phyloP scores from a whole-genome alignment of 1,139 yeast genomes.

The Sugiyamaella paludigena region DNA sequence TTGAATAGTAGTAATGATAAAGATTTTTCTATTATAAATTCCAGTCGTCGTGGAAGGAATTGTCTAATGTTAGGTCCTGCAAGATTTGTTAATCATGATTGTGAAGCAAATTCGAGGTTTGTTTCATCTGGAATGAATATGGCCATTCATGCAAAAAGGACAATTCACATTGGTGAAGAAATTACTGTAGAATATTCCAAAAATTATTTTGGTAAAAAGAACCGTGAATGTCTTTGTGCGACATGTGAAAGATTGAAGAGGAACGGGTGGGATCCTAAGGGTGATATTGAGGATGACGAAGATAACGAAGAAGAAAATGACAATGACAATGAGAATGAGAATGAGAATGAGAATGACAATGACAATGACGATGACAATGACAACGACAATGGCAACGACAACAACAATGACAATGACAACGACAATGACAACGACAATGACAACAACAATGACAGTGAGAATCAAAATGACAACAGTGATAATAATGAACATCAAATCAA shows the following conservation, averaged over 20 bases:
- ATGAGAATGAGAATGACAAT: background rate
- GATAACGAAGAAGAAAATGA: constrained; percentile 15
- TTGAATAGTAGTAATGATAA: constrained; percentile 31
- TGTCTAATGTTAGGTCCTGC: constrained; percentile 50
- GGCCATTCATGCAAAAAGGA: constrained; percentile 37
- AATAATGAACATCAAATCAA: no score
- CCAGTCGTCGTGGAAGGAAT: constrained; percentile 37
- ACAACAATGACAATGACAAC: background rate
- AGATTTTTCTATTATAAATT: constrained; percentile 45
- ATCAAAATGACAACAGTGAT: no score
- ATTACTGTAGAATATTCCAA: constrained; percentile 46
- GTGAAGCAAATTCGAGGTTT: constrained; percentile 44
- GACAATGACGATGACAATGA: no score
- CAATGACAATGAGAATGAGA: background rate
- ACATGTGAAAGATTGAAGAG: constrained; percentile 41
- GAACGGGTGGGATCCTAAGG: constrained; percentile 22
- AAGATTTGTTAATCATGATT: constrained; percentile 49
- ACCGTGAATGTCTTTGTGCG: constrained; percentile 46
- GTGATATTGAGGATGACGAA: constrained; percentile 16
- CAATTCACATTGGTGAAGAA: constrained; percentile 45
- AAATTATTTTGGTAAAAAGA: constrained; percentile 43
- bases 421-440: background rate
- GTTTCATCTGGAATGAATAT: constrained; percentile 34
- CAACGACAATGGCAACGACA: background rate
- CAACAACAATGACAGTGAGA: background rate